A percentile compares a stretch with the other conserved stretches of the same genome.
Conservation (phyloP, 192 early-diverging fungal genomes). For the Gonapodya prolifera region DNA sequence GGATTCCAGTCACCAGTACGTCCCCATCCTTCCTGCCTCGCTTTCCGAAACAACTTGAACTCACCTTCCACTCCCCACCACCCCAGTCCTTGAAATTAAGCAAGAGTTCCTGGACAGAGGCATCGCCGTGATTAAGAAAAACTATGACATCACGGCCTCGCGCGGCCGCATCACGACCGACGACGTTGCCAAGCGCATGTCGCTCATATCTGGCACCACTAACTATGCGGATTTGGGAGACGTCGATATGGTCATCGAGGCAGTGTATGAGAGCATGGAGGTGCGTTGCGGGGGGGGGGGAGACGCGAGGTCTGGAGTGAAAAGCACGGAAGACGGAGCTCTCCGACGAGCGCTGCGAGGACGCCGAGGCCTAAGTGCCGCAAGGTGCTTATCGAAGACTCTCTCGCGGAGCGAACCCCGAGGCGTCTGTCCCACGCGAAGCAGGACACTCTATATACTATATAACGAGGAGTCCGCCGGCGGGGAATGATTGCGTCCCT, state of each 20-base stretch:
- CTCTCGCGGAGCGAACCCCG: no score
- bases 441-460: no score
- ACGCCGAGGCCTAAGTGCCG: no score
- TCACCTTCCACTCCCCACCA: neutral
- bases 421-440: no score
- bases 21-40: neutral
- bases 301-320: no score
- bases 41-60: neutral
- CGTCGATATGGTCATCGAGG: neutral
- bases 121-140: neutral
- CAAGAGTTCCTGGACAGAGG: neutral
- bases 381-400: no score
- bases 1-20: neutral
- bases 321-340: no score
- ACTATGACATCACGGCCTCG: neutral
- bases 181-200: slow-evolving; percentile 1
- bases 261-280: neutral
- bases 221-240: neutral
- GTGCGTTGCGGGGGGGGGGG: no score
- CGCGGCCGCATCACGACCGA: neutral
- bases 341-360: no score
- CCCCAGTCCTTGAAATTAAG: neutral
- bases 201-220: neutral
- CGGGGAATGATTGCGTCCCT: no score
- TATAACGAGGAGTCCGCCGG: no score